Evolutionary conservation across 257 asterid genomes (phyloP).

Genomic region (Coffea canephora): DNA sequence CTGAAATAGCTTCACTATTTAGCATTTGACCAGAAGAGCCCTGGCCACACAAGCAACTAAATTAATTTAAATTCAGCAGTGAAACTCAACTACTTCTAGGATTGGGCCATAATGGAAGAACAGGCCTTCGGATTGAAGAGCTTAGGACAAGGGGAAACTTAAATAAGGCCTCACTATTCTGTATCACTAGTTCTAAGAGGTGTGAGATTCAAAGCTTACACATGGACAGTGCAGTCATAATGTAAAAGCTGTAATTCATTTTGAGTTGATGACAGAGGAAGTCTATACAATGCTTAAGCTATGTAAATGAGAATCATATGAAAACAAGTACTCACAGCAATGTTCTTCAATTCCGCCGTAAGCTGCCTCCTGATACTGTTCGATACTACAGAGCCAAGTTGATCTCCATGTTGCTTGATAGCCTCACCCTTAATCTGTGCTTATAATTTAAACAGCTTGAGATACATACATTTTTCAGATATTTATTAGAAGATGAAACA

Average conservation of each 20-base stretch:
- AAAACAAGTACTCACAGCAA: conserved; percentile 39
- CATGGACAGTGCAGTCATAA: background rate
- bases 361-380: conserved; percentile 49
- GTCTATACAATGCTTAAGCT: background rate
- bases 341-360: conserved; percentile 51
- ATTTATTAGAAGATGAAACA: background rate
- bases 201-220: background rate
- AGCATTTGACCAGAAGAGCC: background rate
- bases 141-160: background rate
- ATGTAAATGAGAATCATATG: background rate
- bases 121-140: background rate
- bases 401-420: conserved; percentile 41
- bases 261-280: background rate
- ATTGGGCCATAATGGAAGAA: background rate
- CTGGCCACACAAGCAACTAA: background rate
- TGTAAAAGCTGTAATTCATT: background rate
- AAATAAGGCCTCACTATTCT: background rate
- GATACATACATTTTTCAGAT: background rate
- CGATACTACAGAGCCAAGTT: conserved; percentile 41
- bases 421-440: conserved; percentile 46
- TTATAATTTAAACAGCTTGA: conserved; percentile 3
- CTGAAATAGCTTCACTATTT: background rate
- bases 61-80: too few species aligned
- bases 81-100: too few species aligned
- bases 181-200: background rate